phyloP scores from a whole-genome alignment of 106 monocot species.

The Acorus gramineus region DNA sequence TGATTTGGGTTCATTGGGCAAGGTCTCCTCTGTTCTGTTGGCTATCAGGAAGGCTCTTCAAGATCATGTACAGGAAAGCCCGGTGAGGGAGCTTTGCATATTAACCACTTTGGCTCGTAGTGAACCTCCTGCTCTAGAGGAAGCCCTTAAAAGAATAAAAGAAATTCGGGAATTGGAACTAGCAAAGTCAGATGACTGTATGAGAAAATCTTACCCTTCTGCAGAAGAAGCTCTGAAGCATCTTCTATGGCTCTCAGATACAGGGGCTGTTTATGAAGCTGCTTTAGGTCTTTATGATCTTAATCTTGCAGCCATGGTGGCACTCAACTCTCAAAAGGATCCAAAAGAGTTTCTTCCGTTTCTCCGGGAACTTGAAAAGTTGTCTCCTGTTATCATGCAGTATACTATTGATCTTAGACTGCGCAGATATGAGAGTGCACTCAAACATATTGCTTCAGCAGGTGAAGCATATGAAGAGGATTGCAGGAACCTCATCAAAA shows the following conservation, averaged over 20 bases:
- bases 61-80: conserved; percentile 44
- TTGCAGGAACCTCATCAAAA: conserved; percentile 69
- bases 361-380: conserved; percentile 56
- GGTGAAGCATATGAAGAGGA: conserved; percentile 69
- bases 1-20: conserved; percentile 12
- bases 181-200: conserved; percentile 26
- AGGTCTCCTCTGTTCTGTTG: conserved; percentile 53
- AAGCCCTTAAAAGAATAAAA: conserved; percentile 89
- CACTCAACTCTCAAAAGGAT: conserved; percentile 94
- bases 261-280: conserved; percentile 74
- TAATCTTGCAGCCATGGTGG: conserved; percentile 93
- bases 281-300: conserved; percentile 95
- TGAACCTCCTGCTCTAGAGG: conserved; percentile 85
- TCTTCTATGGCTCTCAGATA: conserved; percentile 83
- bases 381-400: conserved; percentile 56
- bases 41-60: conserved; percentile 63
- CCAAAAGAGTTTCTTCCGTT: conserved; percentile 96
- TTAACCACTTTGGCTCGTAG: conserved; percentile 87
- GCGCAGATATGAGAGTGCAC: conserved; percentile 65
- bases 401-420: conserved; percentile 80
- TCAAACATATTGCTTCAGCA: conserved; percentile 67
- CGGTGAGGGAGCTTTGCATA: conserved; percentile 89
- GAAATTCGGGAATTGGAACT: conserved; percentile 70
- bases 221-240: conserved; percentile 92
- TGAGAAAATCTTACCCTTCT: conserved; percentile 46